Evolutionary conservation across 2,329 filamentous ascomycete genomes (phyloP), one percentile per base, ranked within the genome.

Genomic region (Pseudogymnoascus sp.): DNA sequence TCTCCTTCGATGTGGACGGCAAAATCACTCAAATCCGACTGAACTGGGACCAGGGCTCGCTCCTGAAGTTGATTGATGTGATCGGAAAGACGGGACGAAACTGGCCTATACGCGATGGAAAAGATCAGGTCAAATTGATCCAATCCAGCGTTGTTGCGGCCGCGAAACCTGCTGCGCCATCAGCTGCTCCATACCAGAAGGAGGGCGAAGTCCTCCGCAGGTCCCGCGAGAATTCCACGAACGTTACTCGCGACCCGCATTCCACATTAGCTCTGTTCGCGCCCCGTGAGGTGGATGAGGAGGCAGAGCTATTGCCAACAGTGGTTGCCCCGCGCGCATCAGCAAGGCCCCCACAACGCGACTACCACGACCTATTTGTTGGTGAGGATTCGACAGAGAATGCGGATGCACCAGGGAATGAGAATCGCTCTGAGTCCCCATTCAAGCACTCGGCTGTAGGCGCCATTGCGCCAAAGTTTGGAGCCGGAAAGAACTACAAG

Each of bases 11-110:
- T 72, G 71, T 74, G 65, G 74, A 86, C 52, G 82, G 84, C 71
- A 91, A 90, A 76, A 96, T 99, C 71, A 73, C 81, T 62, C 90
- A 94, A 72, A 89, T 97, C 65, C 89, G 92, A 67, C 83, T 92
- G 66, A 90, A 88, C 72, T 99, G 94, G 94, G 94, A 99, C 72
- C 94, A 99, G 74, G 92, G 86, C 63, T 88, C 90, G 59, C 82
- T 99, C 38, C 82, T 99, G 66, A 97, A 94, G 76, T 88, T 95
- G 73, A 82, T 96, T 64, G 92, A 96, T 63, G 85, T 96, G 60
- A 97, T 99, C 73, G 92, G 94, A 68, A 87, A 86, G 71, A 86
- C 88, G 59, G 90, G 89, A 60, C 89, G 88, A 72, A 95, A 94
- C 75, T 99, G 94, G 94, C 94, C 94, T 59, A 95, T 99, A 70